Evolutionary conservation across 306 rosid species (phyloP).

Genomic region (Senna tora): DNA sequence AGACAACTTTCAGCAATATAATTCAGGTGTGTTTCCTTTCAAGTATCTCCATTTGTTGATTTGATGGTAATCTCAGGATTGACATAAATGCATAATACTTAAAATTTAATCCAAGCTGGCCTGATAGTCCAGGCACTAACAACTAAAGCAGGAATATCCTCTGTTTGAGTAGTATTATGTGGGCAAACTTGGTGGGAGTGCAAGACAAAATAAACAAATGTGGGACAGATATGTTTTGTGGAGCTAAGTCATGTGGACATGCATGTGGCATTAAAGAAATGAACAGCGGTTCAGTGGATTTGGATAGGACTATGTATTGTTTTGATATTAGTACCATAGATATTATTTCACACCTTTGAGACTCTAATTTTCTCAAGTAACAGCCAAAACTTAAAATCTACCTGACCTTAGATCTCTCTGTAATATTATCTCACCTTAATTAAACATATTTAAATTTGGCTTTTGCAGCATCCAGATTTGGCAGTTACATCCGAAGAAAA

Average conservation of each 20-base stretch:
- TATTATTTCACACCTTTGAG: constrained; percentile 29
- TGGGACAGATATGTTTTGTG: background rate
- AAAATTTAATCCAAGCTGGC: constrained; percentile 23
- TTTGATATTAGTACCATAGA: constrained; percentile 31
- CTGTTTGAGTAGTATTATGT: background rate
- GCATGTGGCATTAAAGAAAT: background rate
- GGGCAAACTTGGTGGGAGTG: constrained; percentile 9
- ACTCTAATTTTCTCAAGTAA: constrained; percentile 10
- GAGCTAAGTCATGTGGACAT: background rate
- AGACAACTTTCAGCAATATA: constrained; percentile 66
- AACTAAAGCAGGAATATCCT: constrained; percentile 16
- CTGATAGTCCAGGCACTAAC: constrained; percentile 12
- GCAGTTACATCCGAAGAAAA: constrained; percentile 94
- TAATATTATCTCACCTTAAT: constrained; percentile 19
- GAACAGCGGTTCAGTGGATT: constrained; percentile 17
- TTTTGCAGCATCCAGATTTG: constrained; percentile 92
- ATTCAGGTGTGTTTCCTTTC: constrained; percentile 64
- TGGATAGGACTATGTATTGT: constrained; percentile 17
- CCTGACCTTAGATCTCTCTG: constrained; percentile 7
- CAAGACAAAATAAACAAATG: constrained; percentile 10
- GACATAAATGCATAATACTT: constrained; percentile 25
- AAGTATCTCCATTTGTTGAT: constrained; percentile 34
- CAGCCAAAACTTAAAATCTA: constrained; percentile 20
- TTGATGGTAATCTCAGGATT: constrained; percentile 37
- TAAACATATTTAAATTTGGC: constrained; percentile 34